Base-by-base conservation (phyloP, 352 stramenopile genomes). In the Phytophthora megakarya region DNA sequence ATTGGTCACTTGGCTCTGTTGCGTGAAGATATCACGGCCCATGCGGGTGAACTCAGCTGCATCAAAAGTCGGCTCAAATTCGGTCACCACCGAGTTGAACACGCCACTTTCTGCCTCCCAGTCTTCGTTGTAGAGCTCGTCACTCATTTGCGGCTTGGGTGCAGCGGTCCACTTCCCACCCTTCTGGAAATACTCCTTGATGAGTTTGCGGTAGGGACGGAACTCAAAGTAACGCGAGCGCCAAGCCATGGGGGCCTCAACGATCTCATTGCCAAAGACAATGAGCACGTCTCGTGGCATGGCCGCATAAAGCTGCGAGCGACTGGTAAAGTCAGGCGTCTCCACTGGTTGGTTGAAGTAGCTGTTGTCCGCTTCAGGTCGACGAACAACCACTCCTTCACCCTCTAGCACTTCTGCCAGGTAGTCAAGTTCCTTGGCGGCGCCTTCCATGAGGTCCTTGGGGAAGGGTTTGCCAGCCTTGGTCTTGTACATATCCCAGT, bases 401-500 rank as follows among this genome's bases (percentile, higher is more conserved):
- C 76, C 84, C 46, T 93, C 76, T 3, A 97, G 80, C 48, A 97
- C 87, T 11, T 94, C 61, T 1, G 84, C 79, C 23, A 97, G 79
- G 61, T 97, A 93, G 76, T 97, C 88, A 21, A 97, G 81, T 52
- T 96, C 89, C 56, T 86, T 86, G 45, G 73, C 71, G 0, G 89
- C 89, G 37, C 76, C 79, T 28, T 86, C 71, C 59, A 95, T 82
- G 40, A 97, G 76, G 45, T 96, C 70, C 47, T 75, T 62, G 13
- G 88, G 88, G 76, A 97, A 97, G 21, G 77, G 60, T 63, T 90
- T 72, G 11, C 89, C 89, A 50, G 75, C 81, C 56, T 94, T 70
- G 44, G 70, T 91, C 73, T 96, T 92, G 79, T 94, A 96, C 88
- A 97, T 96, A 48, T 95, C 79, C 89, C 89, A 97, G 68, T 88